Conservation (phyloP, 2,329 filamentous ascomycete species). For the Penicillium verrucosum region DNA sequence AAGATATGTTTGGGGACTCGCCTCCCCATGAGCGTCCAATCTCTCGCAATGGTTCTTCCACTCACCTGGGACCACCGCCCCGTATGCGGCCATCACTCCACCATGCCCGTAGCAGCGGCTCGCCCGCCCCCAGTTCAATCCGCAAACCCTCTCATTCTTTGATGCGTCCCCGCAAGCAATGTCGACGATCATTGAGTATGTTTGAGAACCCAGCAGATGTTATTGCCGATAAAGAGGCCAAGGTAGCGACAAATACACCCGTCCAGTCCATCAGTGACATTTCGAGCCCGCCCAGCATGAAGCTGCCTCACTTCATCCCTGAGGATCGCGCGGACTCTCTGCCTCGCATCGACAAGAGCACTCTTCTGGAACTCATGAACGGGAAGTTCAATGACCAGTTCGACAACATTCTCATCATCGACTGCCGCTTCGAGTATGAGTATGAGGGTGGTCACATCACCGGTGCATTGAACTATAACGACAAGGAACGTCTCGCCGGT, state of each 20-base stretch:
- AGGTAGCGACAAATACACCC: slow-evolving; percentile 51
- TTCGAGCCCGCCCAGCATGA: slow-evolving; percentile 69
- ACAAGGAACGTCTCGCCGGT: slow-evolving; percentile 80
- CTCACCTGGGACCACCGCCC: slow-evolving; percentile 55
- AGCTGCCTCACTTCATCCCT: slow-evolving; percentile 78
- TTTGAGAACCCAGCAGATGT: slow-evolving; percentile 89
- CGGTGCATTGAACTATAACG: slow-evolving; percentile 91
- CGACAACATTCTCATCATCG: slow-evolving; percentile 80
- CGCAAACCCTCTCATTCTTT: slow-evolving; percentile 71
- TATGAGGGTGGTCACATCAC: slow-evolving; percentile 95
- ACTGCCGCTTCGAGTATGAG: slow-evolving; percentile 98
- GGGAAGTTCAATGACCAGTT: slow-evolving; percentile 75
- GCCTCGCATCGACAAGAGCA: slow-evolving; percentile 78
- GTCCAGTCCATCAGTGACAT: slow-evolving; percentile 79
- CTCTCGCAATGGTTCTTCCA: slow-evolving; percentile 59
- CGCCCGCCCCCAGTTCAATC: slow-evolving; percentile 67
- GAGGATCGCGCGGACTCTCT: slow-evolving; percentile 81
- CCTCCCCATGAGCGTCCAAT: slow-evolving; percentile 68
- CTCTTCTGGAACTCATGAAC: slow-evolving; percentile 81
- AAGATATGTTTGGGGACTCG: slow-evolving; percentile 78
- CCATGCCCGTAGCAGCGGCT: slow-evolving; percentile 64
- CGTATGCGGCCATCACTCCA: slow-evolving; percentile 65
- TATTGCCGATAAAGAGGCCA: slow-evolving; percentile 72
- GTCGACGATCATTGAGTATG: slow-evolving; percentile 93
- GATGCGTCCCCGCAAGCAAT: slow-evolving; percentile 77